Base-by-base conservation (phyloP, 2,329 filamentous ascomycete species). In the Acrodontium crateriforme region DNA sequence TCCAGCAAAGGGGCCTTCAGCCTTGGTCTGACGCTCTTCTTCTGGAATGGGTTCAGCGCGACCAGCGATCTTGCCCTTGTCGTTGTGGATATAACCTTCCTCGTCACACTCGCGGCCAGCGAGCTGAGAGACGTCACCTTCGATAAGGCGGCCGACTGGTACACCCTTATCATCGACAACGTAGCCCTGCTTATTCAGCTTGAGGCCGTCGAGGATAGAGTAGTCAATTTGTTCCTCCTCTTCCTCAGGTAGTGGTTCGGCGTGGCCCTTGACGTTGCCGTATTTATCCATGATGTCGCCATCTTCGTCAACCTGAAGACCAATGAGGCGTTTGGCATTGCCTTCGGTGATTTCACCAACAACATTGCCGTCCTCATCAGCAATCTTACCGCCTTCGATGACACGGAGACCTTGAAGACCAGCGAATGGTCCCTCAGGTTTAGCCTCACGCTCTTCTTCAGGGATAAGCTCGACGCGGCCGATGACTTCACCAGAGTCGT, bases 401-500 rank as follows among this genome's bases (percentile, higher is more conserved):
- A 65, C 62, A 30, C 58, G 57, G 11, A 65, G 55, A 28, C 56
- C 61, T 35, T 63, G 48, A 13, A 63, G 57, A 36, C 62, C 62
- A 31, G 60, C 60, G 36, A 65, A 65, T 21, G 59, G 58, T 34
- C 61, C 62, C 33, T 65, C 62, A 17, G 60, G 59, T 48, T 60
- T 64, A 33, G 50, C 45, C 41, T 62, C 62, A 27, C 60, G 61
- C 58, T 81, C 74, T 6, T 73, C 65, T 44, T 76, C 71, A 13
- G 75, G 63, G 18, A 82, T 71, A 16, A 80, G 58, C 44, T 81
- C 74, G 24, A 71, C 72, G 31, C 64, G 67, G 35, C 77, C 77
- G 33, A 82, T 66, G 25, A 80, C 60, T 32, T 78, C 71, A 24
- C 78, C 78, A n/a, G 65, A 68, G 49, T 82, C 77, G 46, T 76